Evolutionary conservation across 1,139 yeast species (phyloP), one percentile per base, ranked within the genome.

Genomic region (Suhomyces yuchorum): DNA sequence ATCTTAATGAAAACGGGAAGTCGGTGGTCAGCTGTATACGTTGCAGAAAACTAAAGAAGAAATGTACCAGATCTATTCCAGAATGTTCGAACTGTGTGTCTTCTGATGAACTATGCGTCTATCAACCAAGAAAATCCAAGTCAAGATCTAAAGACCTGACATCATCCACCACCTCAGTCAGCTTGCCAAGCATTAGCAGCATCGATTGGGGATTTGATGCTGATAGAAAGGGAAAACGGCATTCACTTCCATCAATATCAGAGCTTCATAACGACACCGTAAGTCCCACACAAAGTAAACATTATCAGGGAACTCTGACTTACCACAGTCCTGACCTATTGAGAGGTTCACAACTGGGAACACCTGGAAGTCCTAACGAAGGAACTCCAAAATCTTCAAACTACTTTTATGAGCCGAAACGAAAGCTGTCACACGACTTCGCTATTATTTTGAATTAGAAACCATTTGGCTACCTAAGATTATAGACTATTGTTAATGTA

Each of bases 1-100:
- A 56, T 42, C 36, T 44, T 34, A 44, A 53, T 26, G 59, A 56
- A 24, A 46, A 53, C 3, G 48, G 58, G 8, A 56, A 49, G 24
- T 56, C 66, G 2, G 58, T 55, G 26, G 58, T 57, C 5, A 62
- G 66, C 47, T 64, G 68, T 47, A 40, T 56, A 4, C 51, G 67
- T 37, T 64, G 67, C 48, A 59, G 66, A 12, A 61, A 59, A 45
- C 61, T 58, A 42, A 64, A 64, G 46, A 61, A 62, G 51, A 62
- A 56, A 45, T 64, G 68, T 37, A 54, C 65, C 3, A 48, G 67
- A 30, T 45, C 51, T 3, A 42, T 60, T 8, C 67, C 68, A 3
- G 66, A 63, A 47, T 64, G 68, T 47, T 47, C 57, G 14, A 62
- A 61, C 38, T 64, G 68, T 48, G 51, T 49, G 14, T 53, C 57